Evolutionary conservation across 257 asterid genomes (phyloP).

Genomic region (Primulina eburnea): DNA sequence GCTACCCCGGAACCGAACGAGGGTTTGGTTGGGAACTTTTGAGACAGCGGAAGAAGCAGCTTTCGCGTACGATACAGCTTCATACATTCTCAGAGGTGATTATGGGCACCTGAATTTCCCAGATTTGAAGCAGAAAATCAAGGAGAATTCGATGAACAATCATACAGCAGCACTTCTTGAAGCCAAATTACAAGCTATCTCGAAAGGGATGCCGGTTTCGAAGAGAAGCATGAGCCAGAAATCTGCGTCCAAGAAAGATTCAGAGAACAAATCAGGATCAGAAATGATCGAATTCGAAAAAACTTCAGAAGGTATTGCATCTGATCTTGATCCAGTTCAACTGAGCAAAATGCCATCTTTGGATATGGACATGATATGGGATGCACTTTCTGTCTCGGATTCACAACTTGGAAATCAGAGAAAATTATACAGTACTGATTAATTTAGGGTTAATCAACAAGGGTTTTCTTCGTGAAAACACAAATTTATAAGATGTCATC

Average conservation of each 20-base stretch:
- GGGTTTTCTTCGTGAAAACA: too few species aligned
- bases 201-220: conserved; percentile 30
- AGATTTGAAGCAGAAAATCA: conserved; percentile 41
- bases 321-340: conserved; percentile 54
- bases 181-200: conserved; percentile 44
- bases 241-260: conserved; percentile 20
- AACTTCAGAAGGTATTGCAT: conserved; percentile 25
- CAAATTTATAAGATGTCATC: background rate
- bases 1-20: conserved; percentile 48
- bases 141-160: conserved; percentile 32
- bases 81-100: conserved; percentile 55
- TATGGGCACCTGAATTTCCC: conserved; percentile 57
- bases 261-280: conserved; percentile 23
- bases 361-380: conserved; percentile 92
- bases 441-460: too few species aligned
- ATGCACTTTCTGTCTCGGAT: conserved; percentile 65
- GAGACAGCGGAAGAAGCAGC: conserved; percentile 63
- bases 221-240: conserved; percentile 20
- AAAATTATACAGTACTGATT: too few species aligned
- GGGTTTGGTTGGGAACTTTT: conserved; percentile 67
- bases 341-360: conserved; percentile 76
- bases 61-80: conserved; percentile 57
- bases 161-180: conserved; percentile 50
- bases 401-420: conserved; percentile 23
- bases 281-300: conserved; percentile 31